Evolutionary conservation across 1,284 basidiomycete genomes (phyloP).

Genomic region (Hortiboletus rubellus): DNA sequence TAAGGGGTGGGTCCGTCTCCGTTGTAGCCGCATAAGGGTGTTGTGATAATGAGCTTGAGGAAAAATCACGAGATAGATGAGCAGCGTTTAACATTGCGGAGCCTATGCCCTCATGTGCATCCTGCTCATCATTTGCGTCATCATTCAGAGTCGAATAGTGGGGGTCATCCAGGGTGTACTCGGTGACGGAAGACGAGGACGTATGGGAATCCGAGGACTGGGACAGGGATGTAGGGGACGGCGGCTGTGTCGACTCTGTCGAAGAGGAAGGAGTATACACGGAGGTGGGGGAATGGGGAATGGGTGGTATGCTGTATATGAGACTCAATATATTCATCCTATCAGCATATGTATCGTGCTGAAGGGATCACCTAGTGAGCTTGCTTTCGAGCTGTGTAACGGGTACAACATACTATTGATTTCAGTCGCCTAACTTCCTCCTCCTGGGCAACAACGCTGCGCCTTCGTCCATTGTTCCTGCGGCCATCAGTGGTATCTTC

Average conservation of each 20-base stretch:
- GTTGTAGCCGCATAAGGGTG: constrained; percentile 48
- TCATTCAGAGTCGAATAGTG: constrained; percentile 29
- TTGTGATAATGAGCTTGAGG: constrained; percentile 26
- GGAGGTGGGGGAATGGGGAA: constrained; percentile 60
- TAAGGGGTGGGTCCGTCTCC: constrained; percentile 28
- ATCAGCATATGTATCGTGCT: constrained; percentile 88
- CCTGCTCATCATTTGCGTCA: constrained; percentile 36
- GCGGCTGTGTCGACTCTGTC: constrained; percentile 52
- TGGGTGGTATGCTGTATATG: constrained; percentile 79
- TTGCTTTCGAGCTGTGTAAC: constrained; percentile 11
- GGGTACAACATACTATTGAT: constrained; percentile 65
- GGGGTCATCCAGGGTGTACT: constrained; percentile 39
- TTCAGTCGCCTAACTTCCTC: constrained; percentile 79
- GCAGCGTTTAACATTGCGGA: constrained; percentile 50
- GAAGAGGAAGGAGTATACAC: constrained; percentile 52
- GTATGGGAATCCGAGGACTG: constrained; percentile 51
- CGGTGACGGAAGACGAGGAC: constrained; percentile 38
- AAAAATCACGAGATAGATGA: constrained; percentile 37
- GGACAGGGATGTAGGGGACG: constrained; percentile 52
- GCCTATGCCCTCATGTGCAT: constrained; percentile 48
- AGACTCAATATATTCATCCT: constrained; percentile 85
- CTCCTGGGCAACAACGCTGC: constrained; percentile 81
- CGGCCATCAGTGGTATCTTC: constrained; percentile 71
- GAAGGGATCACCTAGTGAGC: constrained; percentile 17
- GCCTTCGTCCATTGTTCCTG: constrained; percentile 57